Percentiles rank a stretch among this genome's conserved stretches.
These are phyloP conservation scores for Xylaria digitata DNA, from an alignment of 2,329 filamentous ascomycete species.

Conservation along the genomic window DNA sequence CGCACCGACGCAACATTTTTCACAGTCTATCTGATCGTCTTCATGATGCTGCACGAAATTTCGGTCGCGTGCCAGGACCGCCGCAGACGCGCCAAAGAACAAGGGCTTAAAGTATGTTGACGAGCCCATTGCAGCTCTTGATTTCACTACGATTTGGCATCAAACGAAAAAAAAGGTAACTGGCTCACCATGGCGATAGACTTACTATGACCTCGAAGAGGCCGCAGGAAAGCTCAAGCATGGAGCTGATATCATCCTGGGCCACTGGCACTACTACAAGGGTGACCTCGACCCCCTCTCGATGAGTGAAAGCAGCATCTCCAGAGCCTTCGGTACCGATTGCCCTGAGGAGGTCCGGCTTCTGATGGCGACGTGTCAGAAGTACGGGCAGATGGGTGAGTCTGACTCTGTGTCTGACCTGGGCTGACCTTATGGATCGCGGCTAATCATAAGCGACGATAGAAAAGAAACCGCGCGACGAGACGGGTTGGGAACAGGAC, in stretches of 20 bases:
- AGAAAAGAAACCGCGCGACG: slow-evolving; percentile 21
- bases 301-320: slow-evolving; percentile 42
- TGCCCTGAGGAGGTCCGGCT: slow-evolving; percentile 50
- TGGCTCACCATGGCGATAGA: slow-evolving; percentile 47
- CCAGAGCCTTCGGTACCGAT: slow-evolving; percentile 48
- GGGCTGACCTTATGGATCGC: background rate
- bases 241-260: slow-evolving; percentile 59
- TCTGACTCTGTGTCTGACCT: background rate
- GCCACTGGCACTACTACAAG: slow-evolving; percentile 64
- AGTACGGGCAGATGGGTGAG: slow-evolving; percentile 45
- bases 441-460: slow-evolving; percentile 8
- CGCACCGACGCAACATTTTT: slow-evolving; percentile 47
- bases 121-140: background rate
- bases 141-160: background rate
- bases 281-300: slow-evolving; percentile 50
- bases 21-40: slow-evolving; percentile 48
- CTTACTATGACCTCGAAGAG: slow-evolving; percentile 38
- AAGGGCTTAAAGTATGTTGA: slow-evolving; percentile 49
- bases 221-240: slow-evolving; percentile 55
- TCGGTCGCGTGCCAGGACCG: slow-evolving; percentile 47
- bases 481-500: slow-evolving; percentile 52
- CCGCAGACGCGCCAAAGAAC: slow-evolving; percentile 56
- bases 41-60: slow-evolving; percentile 53
- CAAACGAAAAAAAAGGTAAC: slow-evolving; percentile 18
- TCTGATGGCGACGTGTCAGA: slow-evolving; percentile 48